Evolutionary conservation across 1,284 basidiomycete genomes (phyloP).

Genomic region (Tremellales sp.): DNA sequence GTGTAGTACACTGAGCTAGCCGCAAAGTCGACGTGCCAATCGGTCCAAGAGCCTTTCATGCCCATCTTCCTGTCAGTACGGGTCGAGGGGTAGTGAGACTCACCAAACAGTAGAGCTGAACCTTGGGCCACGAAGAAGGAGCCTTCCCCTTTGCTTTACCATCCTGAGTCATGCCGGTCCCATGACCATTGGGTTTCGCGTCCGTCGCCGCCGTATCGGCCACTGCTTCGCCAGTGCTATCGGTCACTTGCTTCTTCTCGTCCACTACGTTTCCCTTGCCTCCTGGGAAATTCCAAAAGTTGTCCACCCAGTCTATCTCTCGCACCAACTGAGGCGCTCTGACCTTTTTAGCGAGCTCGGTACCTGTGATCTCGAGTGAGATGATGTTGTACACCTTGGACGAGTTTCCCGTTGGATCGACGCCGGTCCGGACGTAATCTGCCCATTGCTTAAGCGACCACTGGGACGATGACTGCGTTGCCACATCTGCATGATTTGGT

Average conservation of each 20-base stretch:
- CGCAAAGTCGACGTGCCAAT: slow-evolving; percentile 96
- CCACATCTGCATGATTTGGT: slow-evolving; percentile 79
- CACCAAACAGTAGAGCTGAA: slow-evolving; percentile 95
- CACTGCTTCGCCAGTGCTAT: neutral
- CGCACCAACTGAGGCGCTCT: slow-evolving; percentile 77
- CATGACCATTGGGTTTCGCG: too few relatives aligned
- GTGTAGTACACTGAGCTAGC: slow-evolving; percentile 94
- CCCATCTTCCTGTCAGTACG: slow-evolving; percentile 52
- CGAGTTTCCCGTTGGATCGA: slow-evolving; percentile 8
- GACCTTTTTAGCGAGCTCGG: slow-evolving; percentile 68
- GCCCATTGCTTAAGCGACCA: slow-evolving; percentile 92
- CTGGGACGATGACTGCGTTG: slow-evolving; percentile 68
- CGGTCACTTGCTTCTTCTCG: slow-evolving; percentile 3
- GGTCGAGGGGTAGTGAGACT: slow-evolving; percentile 52
- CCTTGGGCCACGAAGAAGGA: slow-evolving; percentile 63
- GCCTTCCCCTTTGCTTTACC: slow-evolving; percentile 47
- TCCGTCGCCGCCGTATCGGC: neutral
- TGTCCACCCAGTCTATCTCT: slow-evolving; percentile 95
- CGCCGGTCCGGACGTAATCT: slow-evolving; percentile 61
- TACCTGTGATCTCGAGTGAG: slow-evolving; percentile 77
- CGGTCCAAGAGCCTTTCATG: slow-evolving; percentile 66
- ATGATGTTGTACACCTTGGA: slow-evolving; percentile 90
- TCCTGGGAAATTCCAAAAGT: slow-evolving; percentile 66
- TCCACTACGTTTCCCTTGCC: slow-evolving; percentile 23
- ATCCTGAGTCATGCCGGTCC: neutral